These are phyloP conservation scores for Phytophthora sojae DNA, from an alignment of 352 stramenopile genomes.

Conservation along the genomic window DNA sequence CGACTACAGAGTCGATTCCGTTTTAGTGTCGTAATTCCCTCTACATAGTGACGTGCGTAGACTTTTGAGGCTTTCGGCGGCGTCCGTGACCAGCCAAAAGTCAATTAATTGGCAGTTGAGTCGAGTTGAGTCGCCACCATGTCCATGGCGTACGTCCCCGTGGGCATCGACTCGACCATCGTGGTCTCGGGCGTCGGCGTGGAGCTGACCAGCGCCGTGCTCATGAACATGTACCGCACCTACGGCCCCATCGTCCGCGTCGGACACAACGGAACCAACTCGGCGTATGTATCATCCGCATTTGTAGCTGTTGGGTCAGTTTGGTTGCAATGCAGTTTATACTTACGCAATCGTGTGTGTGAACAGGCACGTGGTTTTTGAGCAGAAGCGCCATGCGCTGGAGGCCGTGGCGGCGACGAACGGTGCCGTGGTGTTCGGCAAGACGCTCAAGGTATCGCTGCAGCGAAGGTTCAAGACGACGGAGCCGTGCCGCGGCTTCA, in stretches of 20 bases:
- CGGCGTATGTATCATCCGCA: slow-evolving; percentile 52
- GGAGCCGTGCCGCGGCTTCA: slow-evolving; percentile 59
- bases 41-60: slow-evolving; percentile 19
- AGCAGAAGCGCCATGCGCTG: slow-evolving; percentile 31
- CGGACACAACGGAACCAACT: slow-evolving; percentile 51
- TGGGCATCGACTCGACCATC: slow-evolving; percentile 30
- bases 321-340: slow-evolving; percentile 3
- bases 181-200: slow-evolving; percentile 60
- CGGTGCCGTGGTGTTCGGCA: slow-evolving; percentile 64
- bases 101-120: slow-evolving; percentile 16
- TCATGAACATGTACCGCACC: slow-evolving; percentile 66
- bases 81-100: slow-evolving; percentile 36
- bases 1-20: too few relatives aligned
- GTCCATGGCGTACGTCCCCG: slow-evolving; percentile 4
- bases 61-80: background rate
- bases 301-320: too few relatives aligned
- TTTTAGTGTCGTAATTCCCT: slow-evolving; percentile 5
- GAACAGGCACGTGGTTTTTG: slow-evolving; percentile 55
- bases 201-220: slow-evolving; percentile 42
- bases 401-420: slow-evolving; percentile 57
- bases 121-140: background rate
- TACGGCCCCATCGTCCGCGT: slow-evolving; percentile 70
- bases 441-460: slow-evolving; percentile 54
- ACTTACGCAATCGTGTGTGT: background rate
- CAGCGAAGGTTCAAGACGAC: slow-evolving; percentile 53